Evolutionary conservation across 495 filamentous ascomycete genomes (phyloP), one percentile per base, ranked within the genome.

Genomic region (Neurospora sp.): DNA sequence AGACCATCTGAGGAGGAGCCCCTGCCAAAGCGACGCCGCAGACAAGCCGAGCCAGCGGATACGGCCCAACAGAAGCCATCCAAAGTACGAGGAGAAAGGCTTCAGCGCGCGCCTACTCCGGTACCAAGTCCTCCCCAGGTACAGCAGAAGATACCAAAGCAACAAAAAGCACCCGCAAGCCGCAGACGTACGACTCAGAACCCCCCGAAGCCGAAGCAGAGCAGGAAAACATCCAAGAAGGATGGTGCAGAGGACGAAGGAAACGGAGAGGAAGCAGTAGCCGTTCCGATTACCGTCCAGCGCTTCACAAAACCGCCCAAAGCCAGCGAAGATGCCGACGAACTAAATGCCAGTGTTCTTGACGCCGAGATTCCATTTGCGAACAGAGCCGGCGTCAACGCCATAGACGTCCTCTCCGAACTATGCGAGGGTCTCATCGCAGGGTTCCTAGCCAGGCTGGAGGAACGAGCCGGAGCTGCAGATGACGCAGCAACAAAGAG

Each of bases 351-450:
- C 54, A 5, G 28, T 3, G 80, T 83, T 13, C 77, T 87, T 71
- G 82, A 81, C 73, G 72, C 79, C 24, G 83, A 85, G 0, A 87
- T 88, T 48, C 83, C 85, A 7, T 85, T 84, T 45, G 76, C 87
- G 13, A 89, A 84, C 73, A 86, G 88, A n/a, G 85, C 85, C 36
- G 90, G 89, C 38, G 90, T 92, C 72, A 93, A 92, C 74, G 83
- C 88, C 2, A 85, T 92, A 21, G 91, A 93, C 70, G 91, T 93
- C 0, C 78, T 93, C 11, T 84, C 87, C 69, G 90, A 92, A 78
- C 86, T 93, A 54, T 92, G 90, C 80, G 86, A 89, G 54, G 91
- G 93, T 77, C 87, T 90, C 2, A 81, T 92, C 37, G 88, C 88
- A 42, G 86, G 80, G 5, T 84, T 81, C 37, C 74, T 88, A 11